Conservation (phyloP, 2,329 filamentous ascomycete genomes). For the Fusarium floridanum region DNA sequence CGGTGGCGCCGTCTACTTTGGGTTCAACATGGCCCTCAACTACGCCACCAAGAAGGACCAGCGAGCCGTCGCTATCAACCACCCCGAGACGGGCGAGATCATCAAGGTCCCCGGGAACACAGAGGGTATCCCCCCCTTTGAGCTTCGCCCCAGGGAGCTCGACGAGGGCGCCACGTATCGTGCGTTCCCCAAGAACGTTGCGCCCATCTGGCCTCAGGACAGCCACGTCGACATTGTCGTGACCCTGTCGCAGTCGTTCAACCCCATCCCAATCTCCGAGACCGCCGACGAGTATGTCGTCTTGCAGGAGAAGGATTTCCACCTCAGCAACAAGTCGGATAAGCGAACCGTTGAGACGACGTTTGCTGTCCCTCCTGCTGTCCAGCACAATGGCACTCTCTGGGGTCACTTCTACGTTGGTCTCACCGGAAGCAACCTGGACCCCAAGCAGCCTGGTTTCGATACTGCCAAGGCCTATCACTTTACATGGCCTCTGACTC, state of each 20-base stretch:
- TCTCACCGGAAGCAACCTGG: conserved; percentile 79
- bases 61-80: conserved; percentile 61
- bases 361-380: conserved; percentile 81
- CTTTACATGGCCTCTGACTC: conserved; percentile 86
- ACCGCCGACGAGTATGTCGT: conserved; percentile 78
- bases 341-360: conserved; percentile 81
- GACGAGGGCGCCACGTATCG: conserved; percentile 74
- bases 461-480: conserved; percentile 83
- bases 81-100: conserved; percentile 63
- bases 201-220: conserved; percentile 89
- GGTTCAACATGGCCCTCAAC: conserved; percentile 69
- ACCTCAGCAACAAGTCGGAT: conserved; percentile 83
- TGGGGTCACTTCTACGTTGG: conserved; percentile 95
- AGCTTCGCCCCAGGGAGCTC: conserved; percentile 71
- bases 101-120: conserved; percentile 67
- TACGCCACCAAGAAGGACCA: conserved; percentile 64
- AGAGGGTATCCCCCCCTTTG: conserved; percentile 72
- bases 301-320: conserved; percentile 84
- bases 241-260: conserved; percentile 83
- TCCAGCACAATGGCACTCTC: conserved; percentile 92
- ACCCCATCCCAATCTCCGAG: conserved; percentile 75
- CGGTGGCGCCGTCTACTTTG: conserved; percentile 69
- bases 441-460: conserved; percentile 79
- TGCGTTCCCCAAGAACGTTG: conserved; percentile 76
- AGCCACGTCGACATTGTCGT: conserved; percentile 85